A percentile compares a stretch with the other conserved stretches of the same genome.
These are phyloP conservation scores for Boletus subparvulus DNA, from an alignment of 768 basidiomycete species.

Conservation along the genomic window DNA sequence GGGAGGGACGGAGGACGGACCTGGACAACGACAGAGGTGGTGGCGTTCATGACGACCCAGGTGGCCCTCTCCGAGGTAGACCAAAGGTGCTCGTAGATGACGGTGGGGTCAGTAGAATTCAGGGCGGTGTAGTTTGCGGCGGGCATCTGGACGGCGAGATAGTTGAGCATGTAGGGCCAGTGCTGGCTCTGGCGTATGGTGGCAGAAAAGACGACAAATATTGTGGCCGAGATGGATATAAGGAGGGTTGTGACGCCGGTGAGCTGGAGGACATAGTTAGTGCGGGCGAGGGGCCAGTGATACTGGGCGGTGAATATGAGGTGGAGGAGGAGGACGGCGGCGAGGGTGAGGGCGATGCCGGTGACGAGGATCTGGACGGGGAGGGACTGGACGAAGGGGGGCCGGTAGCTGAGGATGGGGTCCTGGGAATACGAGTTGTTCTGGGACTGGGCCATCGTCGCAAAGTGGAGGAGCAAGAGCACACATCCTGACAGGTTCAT, in stretches of 20 bases:
- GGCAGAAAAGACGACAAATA: conserved; percentile 68
- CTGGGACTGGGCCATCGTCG: conserved; percentile 23
- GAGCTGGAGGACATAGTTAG: conserved; percentile 90
- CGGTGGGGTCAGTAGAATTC: conserved; percentile 24
- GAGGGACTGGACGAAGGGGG: conserved; percentile 81
- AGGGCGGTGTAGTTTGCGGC: conserved; percentile 15
- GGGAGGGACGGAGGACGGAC: conserved; percentile 40
- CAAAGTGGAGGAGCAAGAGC: conserved; percentile 6
- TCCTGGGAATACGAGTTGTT: conserved; percentile 38
- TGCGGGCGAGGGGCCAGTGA: conserved; percentile 89
- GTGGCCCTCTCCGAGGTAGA: conserved; percentile 58
- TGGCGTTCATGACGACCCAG: conserved; percentile 88
- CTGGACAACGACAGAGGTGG: conserved; percentile 82
- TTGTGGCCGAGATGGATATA: conserved; percentile 71
- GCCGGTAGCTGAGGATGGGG: conserved; percentile 77
- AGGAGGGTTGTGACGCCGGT: conserved; percentile 80
- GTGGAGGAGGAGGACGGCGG: conserved; percentile 83
- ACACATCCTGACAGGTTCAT: neutral
- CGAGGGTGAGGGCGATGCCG: conserved; percentile 82
- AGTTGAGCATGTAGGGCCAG: conserved; percentile 97
- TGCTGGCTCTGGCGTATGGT: conserved; percentile 59
- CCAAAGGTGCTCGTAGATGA: conserved; percentile 49
- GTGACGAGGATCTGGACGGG: conserved; percentile 88
- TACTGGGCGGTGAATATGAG: conserved; percentile 94
- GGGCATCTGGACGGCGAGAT: conserved; percentile 73